Evolutionary conservation across 2,329 filamentous ascomycete species (phyloP), one percentile per base, ranked within the genome.

Genomic region (Alternaria angustiovoidea): DNA sequence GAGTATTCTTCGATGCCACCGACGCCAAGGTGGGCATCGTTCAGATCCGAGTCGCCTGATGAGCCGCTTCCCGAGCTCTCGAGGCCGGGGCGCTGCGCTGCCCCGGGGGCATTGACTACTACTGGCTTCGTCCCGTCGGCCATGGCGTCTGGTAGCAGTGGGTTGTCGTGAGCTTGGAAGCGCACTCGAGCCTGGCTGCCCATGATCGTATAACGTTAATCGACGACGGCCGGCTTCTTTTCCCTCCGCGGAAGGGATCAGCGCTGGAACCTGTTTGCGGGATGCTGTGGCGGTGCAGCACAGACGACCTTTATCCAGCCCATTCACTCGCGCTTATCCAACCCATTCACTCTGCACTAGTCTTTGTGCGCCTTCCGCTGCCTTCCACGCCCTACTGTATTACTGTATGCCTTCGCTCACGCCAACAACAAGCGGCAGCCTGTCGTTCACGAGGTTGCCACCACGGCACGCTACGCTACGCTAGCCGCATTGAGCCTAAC

Each of bases 31-130:
- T 78, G 78, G 68, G 83, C 77, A 36, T 75, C 72, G 57, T 78
- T 36, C 11, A 14, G 83, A 64, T 80, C 79, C 42, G 73, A 72
- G 49, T 79, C 76, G 49, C 78, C 81, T 22, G 82, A 83, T 12
- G 82, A 83, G 43, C 72, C 79, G 18, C 84, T 84, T 59, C 79
- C 82, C 47, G 85, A 85, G 64, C 65, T 66, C 26, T 38, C 34
- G 14, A 59, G 54, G 42, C 56, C 62, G 2, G 58, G 55, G 42
- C 57, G 64, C 47, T 39, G 46, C 12, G 58, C 44, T 32, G 53
- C 46, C 38, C 66, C 66, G 16, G 74, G 74, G 38, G 61, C 70
- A 54, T 77, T 77, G 61, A 71, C 70, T 38, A 74, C 72, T 30
- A 75, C 61, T 38, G 73, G 72, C 66, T 66, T 73, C 63, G 62